These are phyloP conservation scores for Sequoia sempervirens DNA, from an alignment of 75 land plant genomes.

Conservation along the genomic window DNA sequence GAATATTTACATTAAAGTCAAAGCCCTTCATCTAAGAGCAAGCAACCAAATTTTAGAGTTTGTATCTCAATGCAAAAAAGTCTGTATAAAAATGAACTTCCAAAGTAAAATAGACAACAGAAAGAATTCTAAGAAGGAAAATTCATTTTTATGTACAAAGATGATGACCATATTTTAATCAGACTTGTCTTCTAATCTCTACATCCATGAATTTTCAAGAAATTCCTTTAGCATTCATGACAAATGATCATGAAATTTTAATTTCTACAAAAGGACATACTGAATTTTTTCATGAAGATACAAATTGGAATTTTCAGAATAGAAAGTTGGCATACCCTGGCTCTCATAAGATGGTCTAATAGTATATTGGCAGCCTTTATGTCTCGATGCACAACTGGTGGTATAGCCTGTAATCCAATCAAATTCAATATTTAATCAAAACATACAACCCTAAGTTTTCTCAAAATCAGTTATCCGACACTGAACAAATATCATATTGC, in stretches of 20 bases:
- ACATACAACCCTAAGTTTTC: neutral
- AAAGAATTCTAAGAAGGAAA: neutral
- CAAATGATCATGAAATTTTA: neutral
- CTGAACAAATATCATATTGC: neutral
- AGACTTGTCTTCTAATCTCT: neutral
- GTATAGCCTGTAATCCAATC: conserved; percentile 64
- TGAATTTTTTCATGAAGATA: neutral
- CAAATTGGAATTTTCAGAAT: neutral
- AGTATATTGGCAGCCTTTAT: conserved; percentile 94
- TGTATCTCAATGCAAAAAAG: neutral
- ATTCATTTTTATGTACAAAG: neutral
- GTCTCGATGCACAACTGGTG: conserved; percentile 96
- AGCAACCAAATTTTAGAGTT: neutral
- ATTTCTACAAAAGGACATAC: neutral
- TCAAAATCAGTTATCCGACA: neutral
- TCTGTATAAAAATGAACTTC: neutral
- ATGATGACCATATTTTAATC: neutral
- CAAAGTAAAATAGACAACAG: neutral
- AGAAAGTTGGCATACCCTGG: conserved; percentile 61
- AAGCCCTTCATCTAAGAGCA: neutral
- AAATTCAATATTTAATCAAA: conserved; percentile 1
- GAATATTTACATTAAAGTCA: neutral
- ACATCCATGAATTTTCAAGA: neutral
- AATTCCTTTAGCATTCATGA: conserved; percentile 5
- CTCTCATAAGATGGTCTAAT: conserved; percentile 85